Evolutionary conservation across 805 yeast genomes (phyloP).

Genomic region (Yarrowia keelungensis): DNA sequence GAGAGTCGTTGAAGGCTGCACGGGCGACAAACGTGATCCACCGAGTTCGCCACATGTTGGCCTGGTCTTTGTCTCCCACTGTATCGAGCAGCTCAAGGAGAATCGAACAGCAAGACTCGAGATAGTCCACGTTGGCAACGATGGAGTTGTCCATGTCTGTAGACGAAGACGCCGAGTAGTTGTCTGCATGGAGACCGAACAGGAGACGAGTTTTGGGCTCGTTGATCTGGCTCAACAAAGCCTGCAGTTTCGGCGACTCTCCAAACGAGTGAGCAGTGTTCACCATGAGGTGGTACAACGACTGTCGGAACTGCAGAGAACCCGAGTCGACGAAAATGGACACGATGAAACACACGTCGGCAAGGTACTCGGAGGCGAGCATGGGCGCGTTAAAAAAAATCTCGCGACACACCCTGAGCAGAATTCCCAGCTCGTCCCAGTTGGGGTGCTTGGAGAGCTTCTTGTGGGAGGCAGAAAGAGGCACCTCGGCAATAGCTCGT

Average conservation of each 20-base stretch:
- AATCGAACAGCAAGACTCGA: constrained; percentile 43
- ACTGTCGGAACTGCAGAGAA: constrained; percentile 62
- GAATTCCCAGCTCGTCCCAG: constrained; percentile 74
- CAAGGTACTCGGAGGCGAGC: constrained; percentile 52
- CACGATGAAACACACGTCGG: constrained; percentile 73
- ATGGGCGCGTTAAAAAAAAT: constrained; percentile 69
- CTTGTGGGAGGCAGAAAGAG: constrained; percentile 5
- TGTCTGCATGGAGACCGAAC: constrained; percentile 45
- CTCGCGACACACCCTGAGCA: constrained; percentile 67
- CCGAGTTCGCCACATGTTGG: constrained; percentile 45
- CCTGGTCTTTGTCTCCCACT: constrained; percentile 43
- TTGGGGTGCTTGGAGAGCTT: constrained; percentile 57
- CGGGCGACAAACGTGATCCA: constrained; percentile 44
- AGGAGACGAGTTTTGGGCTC: constrained; percentile 44
- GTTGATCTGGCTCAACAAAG: constrained; percentile 49
- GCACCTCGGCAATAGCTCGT: constrained; percentile 23
- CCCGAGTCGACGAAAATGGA: constrained; percentile 64
- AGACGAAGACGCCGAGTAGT: constrained; percentile 17
- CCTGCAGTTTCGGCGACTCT: constrained; percentile 55
- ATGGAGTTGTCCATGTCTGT: constrained; percentile 27
- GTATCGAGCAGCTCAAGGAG: constrained; percentile 43
- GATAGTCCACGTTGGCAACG: constrained; percentile 42
- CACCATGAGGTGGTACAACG: constrained; percentile 65
- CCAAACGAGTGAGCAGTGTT: constrained; percentile 75
- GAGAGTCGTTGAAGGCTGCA: constrained; percentile 56